phyloP scores from a whole-genome alignment of 2,329 filamentous ascomycete genomes.

The Cytospora piceicola region DNA sequence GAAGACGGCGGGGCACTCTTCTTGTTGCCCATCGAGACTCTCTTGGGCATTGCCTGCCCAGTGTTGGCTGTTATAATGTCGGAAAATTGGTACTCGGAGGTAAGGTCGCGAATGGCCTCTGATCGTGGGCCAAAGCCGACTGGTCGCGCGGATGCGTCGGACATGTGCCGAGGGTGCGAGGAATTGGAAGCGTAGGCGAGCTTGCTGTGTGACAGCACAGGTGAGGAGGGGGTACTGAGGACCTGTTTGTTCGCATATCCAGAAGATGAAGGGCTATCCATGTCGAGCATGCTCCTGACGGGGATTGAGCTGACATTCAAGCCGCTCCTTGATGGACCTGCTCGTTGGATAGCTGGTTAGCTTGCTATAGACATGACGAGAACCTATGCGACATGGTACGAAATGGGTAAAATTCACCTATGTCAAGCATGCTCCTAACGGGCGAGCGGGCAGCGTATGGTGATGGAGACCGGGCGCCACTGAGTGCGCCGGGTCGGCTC shows the following conservation, averaged over 20 bases:
- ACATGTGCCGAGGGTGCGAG: constrained; percentile 56
- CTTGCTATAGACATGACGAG: background rate
- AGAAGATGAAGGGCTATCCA: constrained; percentile 49
- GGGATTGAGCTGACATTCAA: constrained; percentile 52
- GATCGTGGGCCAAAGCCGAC: constrained; percentile 51
- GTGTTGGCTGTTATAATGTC: constrained; percentile 58
- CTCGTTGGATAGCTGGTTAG: background rate
- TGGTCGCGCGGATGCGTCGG: constrained; percentile 55
- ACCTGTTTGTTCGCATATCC: constrained; percentile 50
- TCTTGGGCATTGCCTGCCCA: constrained; percentile 55
- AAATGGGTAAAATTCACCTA: constrained; percentile 49
- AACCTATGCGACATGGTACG: constrained; percentile 1
- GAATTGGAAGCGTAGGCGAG: constrained; percentile 38
- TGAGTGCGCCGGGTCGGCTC: constrained; percentile 39
- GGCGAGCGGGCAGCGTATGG: constrained; percentile 66
- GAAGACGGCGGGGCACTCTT: constrained; percentile 37
- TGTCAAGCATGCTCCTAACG: constrained; percentile 69
- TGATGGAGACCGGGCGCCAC: constrained; percentile 52
- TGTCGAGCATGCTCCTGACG: constrained; percentile 69
- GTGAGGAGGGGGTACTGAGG: constrained; percentile 52
- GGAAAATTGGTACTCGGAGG: constrained; percentile 63
- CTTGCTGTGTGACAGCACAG: constrained; percentile 45
- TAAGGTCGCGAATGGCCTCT: constrained; percentile 45
- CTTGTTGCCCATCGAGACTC: constrained; percentile 52
- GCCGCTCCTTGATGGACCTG: constrained; percentile 38